Evolutionary conservation across 208 protist genomes (phyloP).

Genomic region (Vickermania spadyakhi): DNA sequence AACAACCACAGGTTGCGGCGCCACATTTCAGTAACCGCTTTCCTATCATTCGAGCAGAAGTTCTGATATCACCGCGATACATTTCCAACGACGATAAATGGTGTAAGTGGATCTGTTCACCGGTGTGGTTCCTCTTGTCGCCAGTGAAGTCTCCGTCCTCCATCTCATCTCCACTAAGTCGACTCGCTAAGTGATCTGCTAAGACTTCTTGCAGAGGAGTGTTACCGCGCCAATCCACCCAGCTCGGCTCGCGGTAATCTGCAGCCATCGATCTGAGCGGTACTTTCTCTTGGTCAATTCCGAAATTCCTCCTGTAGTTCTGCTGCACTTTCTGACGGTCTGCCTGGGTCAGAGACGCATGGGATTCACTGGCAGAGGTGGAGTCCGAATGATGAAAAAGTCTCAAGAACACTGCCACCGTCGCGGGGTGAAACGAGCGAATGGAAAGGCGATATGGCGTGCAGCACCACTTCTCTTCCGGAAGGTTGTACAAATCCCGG

Average conservation of each 20-base stretch:
- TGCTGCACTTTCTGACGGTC: conserved; percentile 1
- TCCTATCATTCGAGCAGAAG: conserved; percentile 8
- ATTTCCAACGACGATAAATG: background rate
- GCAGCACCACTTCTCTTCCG: conserved; percentile 19
- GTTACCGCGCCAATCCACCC: conserved; percentile 36
- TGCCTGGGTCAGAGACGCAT: background rate
- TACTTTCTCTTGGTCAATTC: background rate
- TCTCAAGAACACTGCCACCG: conserved; percentile 10
- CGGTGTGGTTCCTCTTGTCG: background rate
- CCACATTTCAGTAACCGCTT: conserved; percentile 36
- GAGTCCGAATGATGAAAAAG: background rate
- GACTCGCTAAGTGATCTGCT: conserved; percentile 1
- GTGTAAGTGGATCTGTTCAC: background rate
- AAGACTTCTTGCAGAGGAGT: conserved; percentile 61
- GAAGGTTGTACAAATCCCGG: conserved; percentile 2
- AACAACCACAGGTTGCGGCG: conserved; percentile 41
- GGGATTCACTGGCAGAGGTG: background rate
- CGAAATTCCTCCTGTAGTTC: background rate
- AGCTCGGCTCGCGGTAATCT: conserved; percentile 47
- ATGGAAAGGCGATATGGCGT: conserved; percentile 34
- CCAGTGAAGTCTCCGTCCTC: background rate
- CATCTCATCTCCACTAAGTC: background rate
- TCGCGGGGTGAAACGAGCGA: conserved; percentile 7
- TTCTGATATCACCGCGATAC: background rate
- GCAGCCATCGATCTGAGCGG: conserved; percentile 8